These are phyloP conservation scores for Inga laurina DNA, from an alignment of 306 rosid genomes.

Conservation along the genomic window DNA sequence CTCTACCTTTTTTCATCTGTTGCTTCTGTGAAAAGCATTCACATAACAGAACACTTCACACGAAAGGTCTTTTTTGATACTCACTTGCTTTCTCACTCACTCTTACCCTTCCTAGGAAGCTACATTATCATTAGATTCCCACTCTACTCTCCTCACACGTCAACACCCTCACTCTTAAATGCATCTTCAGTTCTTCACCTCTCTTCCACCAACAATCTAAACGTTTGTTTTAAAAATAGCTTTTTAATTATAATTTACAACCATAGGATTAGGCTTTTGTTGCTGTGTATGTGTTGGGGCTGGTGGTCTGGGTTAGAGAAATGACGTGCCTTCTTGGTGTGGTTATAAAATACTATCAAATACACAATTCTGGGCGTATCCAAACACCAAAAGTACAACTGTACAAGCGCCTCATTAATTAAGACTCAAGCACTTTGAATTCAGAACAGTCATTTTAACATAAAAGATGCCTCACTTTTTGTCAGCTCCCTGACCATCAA, in stretches of 20 bases:
- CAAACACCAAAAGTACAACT: neutral
- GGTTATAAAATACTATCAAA: neutral
- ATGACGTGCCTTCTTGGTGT: neutral
- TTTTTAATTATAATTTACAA: too few relatives aligned
- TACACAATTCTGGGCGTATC: neutral
- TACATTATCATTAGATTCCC: slow-evolving; percentile 23
- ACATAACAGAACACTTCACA: neutral
- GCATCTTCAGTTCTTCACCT: too few relatives aligned
- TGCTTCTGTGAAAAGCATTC: neutral
- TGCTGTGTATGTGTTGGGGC: neutral
- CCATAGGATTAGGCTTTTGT: neutral
- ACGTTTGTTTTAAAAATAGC: too few relatives aligned
- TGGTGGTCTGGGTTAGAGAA: neutral
- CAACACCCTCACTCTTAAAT: neutral
- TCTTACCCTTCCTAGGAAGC: neutral
- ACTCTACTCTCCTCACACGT: neutral
- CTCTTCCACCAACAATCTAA: too few relatives aligned
- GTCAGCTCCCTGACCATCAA: neutral
- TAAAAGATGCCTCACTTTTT: neutral
- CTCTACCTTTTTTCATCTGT: neutral
- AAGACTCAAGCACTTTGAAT: neutral
- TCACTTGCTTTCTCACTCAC: neutral
- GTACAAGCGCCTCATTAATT: neutral
- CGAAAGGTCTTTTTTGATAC: neutral
- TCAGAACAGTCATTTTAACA: neutral